Evolutionary conservation across 495 filamentous ascomycete species (phyloP), one percentile per base, ranked within the genome.

Genomic region (Lasiosphaeriaceae sp.): DNA sequence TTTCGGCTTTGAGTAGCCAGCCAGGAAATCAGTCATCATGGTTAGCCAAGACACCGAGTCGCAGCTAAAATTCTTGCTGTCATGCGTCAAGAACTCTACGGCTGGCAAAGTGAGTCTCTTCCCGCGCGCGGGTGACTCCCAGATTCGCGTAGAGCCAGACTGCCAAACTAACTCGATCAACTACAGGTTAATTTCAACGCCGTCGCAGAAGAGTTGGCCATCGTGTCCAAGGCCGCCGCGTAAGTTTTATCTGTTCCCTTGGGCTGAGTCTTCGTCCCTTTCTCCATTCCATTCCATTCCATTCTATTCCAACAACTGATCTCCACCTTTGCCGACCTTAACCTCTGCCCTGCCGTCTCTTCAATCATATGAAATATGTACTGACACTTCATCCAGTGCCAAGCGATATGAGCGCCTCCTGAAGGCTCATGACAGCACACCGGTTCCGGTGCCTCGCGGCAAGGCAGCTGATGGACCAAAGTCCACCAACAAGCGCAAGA

Each of bases 381-480:
- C 7, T 22, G 29, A 22, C 14, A n/a, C n/a, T 34, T 29, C 19
- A 20, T 26, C 43, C 16, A 86, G 84, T 1, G 81, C 83, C 16
- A 87, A 87, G 65, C 77, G 85, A 48, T 88, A 84, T 57, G 82
- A 85, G 69, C 78, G 85, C 2, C 76, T 88, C 43, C 74, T 85
- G 66, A 84, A 84, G 62, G 71, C 78, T 1, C 76, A 86, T 58
- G 73, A 74, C 35, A 82, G 54, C 50, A 62, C 19, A 6, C 45
- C 45, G n/a, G 12, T 23, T 55, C 66, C 23, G 56, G 63, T 51
- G 47, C 50, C 44, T 55, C 39, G 46, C 50, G 29, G 45, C 41
- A 46, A 58, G 21, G 50, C 47, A 5, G 54, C 48, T 11, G 55
- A 39, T 8, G 52, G 43, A 19, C 21, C 31, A 12, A 56, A 58